These are phyloP conservation scores for Pestalotiopsis sp. DNA, from an alignment of 2,329 filamentous ascomycete genomes.

Conservation along the genomic window DNA sequence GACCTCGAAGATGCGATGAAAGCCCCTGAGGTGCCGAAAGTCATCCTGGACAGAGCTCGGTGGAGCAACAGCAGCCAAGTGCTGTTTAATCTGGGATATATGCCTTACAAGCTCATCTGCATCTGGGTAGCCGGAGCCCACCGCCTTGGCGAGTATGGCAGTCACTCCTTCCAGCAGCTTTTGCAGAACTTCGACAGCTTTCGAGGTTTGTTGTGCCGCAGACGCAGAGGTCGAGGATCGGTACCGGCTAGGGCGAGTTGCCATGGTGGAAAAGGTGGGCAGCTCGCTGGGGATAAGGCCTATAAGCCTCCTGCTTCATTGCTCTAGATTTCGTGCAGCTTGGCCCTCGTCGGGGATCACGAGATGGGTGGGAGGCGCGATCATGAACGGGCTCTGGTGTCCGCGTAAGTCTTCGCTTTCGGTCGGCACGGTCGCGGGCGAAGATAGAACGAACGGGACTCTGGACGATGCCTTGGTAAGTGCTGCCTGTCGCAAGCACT, in stretches of 20 bases:
- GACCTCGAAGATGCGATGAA: constrained; percentile 71
- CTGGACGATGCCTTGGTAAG: neutral
- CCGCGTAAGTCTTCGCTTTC: neutral
- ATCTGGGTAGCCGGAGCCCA: constrained; percentile 49
- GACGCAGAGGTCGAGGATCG: constrained; percentile 68
- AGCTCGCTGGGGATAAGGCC: neutral
- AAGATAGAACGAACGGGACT: neutral
- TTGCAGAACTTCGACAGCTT: constrained; percentile 62
- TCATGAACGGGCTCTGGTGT: neutral
- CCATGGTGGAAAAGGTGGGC: constrained; percentile 34
- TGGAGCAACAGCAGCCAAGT: constrained; percentile 50
- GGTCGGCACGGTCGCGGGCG: neutral
- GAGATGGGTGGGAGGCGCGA: neutral
- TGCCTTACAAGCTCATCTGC: constrained; percentile 52
- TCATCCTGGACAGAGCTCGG: constrained; percentile 69
- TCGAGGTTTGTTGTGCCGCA: constrained; percentile 55
- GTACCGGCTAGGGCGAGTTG: constrained; percentile 60
- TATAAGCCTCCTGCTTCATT: constrained; percentile 10
- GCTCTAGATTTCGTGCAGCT: neutral
- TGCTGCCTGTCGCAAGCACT: neutral
- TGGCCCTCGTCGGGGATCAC: constrained; percentile 1
- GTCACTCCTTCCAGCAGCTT: constrained; percentile 53
- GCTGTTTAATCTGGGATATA: constrained; percentile 68
- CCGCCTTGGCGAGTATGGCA: constrained; percentile 34
- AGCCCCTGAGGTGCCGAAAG: constrained; percentile 80